phyloP scores from a whole-genome alignment of 768 basidiomycete genomes.

The Hemileccinum impolitum region DNA sequence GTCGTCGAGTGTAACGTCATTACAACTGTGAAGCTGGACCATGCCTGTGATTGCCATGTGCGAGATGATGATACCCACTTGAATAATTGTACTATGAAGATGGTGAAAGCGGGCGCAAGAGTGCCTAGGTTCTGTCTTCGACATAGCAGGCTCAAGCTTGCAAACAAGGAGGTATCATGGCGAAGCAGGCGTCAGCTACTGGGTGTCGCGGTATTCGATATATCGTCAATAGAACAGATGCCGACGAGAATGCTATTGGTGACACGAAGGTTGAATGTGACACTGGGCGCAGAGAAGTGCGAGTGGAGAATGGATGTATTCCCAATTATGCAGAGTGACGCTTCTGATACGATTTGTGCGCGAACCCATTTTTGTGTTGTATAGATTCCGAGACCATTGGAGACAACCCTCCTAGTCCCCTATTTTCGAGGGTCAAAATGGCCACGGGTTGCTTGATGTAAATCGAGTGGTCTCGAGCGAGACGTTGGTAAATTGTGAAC shows the following conservation, averaged over 20 bases:
- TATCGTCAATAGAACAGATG: conserved; percentile 3
- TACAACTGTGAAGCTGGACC: not conserved
- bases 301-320: conserved; percentile 25
- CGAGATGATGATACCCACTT: not conserved
- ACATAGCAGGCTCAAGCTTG: not conserved
- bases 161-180: not conserved
- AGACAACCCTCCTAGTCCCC: conserved; percentile 7
- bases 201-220: not conserved
- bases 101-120: not conserved
- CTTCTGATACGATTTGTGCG: conserved; percentile 22
- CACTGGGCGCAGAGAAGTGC: conserved; percentile 28
- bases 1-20: not conserved
- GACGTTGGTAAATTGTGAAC: conserved; percentile 2
- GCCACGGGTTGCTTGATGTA: conserved; percentile 15
- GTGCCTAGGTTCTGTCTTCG: not conserved
- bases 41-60: not conserved
- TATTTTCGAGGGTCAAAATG: conserved; percentile 19
- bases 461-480: conserved; percentile 16
- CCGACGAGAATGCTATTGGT: conserved; percentile 10
- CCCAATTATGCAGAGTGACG: conserved; percentile 16
- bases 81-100: not conserved
- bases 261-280: conserved; percentile 6
- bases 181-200: too few relatives aligned
- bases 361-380: conserved; percentile 1
- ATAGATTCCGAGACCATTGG: conserved; percentile 13